A percentile compares a stretch with the other conserved stretches of the same genome.
phyloP scores from a whole-genome alignment of 345 rosid species.

The Populus pruinosa region DNA sequence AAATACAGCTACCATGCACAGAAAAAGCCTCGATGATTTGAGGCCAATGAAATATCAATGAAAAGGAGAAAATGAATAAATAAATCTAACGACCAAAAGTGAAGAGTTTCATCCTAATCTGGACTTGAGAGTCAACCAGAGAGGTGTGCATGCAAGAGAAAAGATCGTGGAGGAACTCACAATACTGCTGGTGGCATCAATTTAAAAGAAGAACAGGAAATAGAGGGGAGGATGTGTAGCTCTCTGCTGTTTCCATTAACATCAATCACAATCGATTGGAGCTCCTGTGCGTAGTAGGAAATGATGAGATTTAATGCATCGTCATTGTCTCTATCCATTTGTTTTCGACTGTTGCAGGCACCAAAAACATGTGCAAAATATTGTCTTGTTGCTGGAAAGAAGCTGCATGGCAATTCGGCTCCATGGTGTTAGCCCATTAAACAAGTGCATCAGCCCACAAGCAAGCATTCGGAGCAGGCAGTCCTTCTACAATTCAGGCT shows the following conservation, averaged over 20 bases:
- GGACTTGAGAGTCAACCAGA: conserved; percentile 23
- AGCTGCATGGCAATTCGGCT: not conserved
- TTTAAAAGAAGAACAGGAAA: too few species aligned
- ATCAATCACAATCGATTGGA: conserved; percentile 14
- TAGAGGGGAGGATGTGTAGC: too few species aligned
- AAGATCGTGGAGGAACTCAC: not conserved
- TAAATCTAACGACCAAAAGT: not conserved
- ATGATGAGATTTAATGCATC: conserved; percentile 6
- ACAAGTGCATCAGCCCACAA: too few species aligned
- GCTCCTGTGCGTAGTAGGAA: conserved; percentile 9
- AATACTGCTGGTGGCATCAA: not conserved
- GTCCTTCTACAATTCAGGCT: too few species aligned
- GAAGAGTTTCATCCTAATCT: not conserved
- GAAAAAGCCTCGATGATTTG: not conserved
- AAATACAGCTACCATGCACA: not conserved
- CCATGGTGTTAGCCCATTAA: too few species aligned
- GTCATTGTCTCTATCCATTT: conserved; percentile 20
- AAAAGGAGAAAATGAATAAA: not conserved
- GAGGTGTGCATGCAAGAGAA: not conserved
- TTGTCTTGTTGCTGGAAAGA: not conserved
- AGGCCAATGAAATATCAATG: not conserved
- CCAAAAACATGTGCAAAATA: not conserved
- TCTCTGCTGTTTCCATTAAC: not conserved
- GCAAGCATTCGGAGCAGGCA: too few species aligned
- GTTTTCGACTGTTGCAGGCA: conserved; percentile 6